Evolutionary conservation across 192 early-diverging fungal species (phyloP).

Genomic region (Allomyces arbusculus): DNA sequence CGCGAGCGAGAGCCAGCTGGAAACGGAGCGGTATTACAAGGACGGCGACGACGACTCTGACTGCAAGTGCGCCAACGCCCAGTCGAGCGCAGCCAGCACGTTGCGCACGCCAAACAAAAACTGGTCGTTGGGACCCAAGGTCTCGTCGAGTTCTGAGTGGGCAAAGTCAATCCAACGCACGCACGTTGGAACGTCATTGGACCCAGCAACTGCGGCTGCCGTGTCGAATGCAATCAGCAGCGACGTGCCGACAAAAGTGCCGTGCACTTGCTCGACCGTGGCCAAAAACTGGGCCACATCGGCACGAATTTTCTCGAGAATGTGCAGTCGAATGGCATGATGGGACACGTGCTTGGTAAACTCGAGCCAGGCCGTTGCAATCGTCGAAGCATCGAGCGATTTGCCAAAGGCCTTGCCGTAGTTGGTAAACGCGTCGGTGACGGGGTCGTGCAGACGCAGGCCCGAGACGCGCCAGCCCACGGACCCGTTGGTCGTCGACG

Average conservation of each 20-base stretch:
- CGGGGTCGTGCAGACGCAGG: neutral
- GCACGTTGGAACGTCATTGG: neutral
- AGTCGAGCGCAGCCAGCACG: neutral
- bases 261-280: neutral
- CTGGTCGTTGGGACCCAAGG: neutral
- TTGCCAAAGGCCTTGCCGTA: neutral
- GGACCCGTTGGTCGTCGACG: neutral
- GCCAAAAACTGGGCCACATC: neutral
- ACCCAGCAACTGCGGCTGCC: neutral
- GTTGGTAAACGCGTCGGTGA: neutral
- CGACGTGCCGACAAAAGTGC: neutral
- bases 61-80: neutral
- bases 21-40: neutral
- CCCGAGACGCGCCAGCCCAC: neutral
- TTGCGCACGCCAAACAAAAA: neutral
- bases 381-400: neutral
- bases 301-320: neutral
- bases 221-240: neutral
- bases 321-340: neutral
- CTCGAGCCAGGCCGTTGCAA: neutral
- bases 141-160: neutral
- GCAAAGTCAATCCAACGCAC: neutral
- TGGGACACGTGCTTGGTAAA: neutral
- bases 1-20: no score
- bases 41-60: neutral